Base-by-base conservation (phyloP, 2,329 filamentous ascomycete genomes). In the Harringtonia aguacate region DNA sequence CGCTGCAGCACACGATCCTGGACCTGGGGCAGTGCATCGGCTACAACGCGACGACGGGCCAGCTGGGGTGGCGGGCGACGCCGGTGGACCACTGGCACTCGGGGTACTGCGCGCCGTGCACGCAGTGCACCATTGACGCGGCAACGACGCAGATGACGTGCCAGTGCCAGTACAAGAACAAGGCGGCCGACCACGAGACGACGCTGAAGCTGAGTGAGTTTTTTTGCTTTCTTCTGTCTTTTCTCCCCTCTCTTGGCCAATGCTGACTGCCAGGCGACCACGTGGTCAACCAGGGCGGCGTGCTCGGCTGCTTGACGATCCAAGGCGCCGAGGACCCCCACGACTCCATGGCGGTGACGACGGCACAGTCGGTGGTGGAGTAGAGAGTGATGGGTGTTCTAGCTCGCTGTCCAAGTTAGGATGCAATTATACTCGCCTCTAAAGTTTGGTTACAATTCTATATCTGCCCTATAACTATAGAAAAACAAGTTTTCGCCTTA, bases 11-110 rank as follows among this genome's bases (percentile, higher is more conserved):
- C 36, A 45, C 45, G 3, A 46, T 42, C 18, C 41, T 50, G 14
- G 47, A 50, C 21, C 39, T 50, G 8, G 47, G 45, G 31, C 49
- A 43, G 42, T 50, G 49, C 30, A 21, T 50, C 17, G 31, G 39
- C 35, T 50, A 49, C 43, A 36, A 43, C 28, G 15, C 7, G 1
- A 5, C 4, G 7, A 28, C 21, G 12, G 35, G 20, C 4, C 10
- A 22, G 14, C 41, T 50, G 3, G 18, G 30, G 22, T 50, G 49
- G 49, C 43, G 45, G 17, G n/a, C 29, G 27, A 38, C 43, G 41
- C 33, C 49, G 1, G 30, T 44, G 2, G 28, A 37, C 4, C 44
- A 42, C 17, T 48, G 43, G 39, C 33, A 48, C 22, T 39, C 39
- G 8, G 27, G 17, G 38, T 50, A 44, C 38, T 48, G 46, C 30